These are phyloP conservation scores for Hygrocybe punicea DNA, from an alignment of 768 basidiomycete genomes.

Conservation along the genomic window DNA sequence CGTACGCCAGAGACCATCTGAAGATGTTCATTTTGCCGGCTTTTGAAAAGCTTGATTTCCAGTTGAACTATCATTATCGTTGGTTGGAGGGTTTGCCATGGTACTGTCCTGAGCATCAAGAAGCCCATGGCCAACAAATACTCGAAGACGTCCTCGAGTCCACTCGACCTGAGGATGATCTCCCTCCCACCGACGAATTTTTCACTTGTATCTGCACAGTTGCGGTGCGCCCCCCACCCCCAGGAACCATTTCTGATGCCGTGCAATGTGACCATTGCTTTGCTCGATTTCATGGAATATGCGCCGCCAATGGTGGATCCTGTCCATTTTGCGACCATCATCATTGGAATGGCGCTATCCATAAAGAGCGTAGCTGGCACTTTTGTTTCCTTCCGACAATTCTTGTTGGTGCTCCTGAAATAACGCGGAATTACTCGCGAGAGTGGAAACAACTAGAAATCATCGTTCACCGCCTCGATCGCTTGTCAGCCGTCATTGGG, in stretches of 20 bases:
- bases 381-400: conserved; percentile 76
- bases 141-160: conserved; percentile 72
- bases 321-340: conserved; percentile 91
- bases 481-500: conserved; percentile 69
- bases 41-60: conserved; percentile 68
- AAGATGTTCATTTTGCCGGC: conserved; percentile 68
- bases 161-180: conserved; percentile 74
- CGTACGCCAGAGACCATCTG: conserved; percentile 68
- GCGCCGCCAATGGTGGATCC: conserved; percentile 84
- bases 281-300: conserved; percentile 81
- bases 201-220: conserved; percentile 79
- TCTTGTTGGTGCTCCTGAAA: conserved; percentile 68
- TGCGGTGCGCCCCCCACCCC: conserved; percentile 77
- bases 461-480: conserved; percentile 76
- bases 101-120: conserved; percentile 67
- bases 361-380: conserved; percentile 80
- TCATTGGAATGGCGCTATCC: conserved; percentile 85
- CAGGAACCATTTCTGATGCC: conserved; percentile 71
- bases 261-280: conserved; percentile 90
- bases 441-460: conserved; percentile 78
- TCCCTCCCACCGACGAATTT: conserved; percentile 75
- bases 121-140: conserved; percentile 60
- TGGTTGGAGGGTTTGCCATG: conserved; percentile 79
- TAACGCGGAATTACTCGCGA: conserved; percentile 73
- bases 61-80: conserved; percentile 60